Evolutionary conservation across 768 basidiomycete species (phyloP).

Genomic region (Brasilioporus rufonigricans): DNA sequence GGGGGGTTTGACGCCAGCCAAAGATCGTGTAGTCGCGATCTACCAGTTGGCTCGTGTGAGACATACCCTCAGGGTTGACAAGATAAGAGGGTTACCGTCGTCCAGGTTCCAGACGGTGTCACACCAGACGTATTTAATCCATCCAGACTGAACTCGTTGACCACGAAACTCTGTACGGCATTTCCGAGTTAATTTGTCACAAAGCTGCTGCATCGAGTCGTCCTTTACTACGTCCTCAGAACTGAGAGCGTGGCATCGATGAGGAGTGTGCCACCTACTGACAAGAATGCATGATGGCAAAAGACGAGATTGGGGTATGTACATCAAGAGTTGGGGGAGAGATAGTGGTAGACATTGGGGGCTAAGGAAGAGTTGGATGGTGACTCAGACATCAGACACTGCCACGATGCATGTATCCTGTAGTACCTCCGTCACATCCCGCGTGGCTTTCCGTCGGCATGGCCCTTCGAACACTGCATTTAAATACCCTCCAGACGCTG

Average conservation of each 20-base stretch:
- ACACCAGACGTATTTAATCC: slow-evolving; percentile 86
- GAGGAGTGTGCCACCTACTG: slow-evolving; percentile 28
- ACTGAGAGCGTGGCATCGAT: slow-evolving; percentile 7
- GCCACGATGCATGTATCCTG: no score
- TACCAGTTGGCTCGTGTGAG: no score
- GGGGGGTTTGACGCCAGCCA: slow-evolving; percentile 61
- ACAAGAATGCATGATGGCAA: slow-evolving; percentile 76
- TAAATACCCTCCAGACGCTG: no score
- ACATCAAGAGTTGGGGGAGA: slow-evolving; percentile 57
- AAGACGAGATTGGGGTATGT: slow-evolving; percentile 74
- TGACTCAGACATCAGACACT: no score
- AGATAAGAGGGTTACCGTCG: slow-evolving; percentile 57
- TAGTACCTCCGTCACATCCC: no score
- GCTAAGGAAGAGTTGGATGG: not conserved
- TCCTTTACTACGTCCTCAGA: slow-evolving; percentile 51
- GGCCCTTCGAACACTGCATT: no score
- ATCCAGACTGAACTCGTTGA: slow-evolving; percentile 67
- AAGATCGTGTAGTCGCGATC: slow-evolving; percentile 91
- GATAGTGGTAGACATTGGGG: slow-evolving; percentile 27
- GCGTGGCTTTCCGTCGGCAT: no score
- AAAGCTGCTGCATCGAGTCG: slow-evolving; percentile 61
- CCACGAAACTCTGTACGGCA: slow-evolving; percentile 53
- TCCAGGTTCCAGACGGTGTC: slow-evolving; percentile 82
- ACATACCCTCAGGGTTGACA: no score
- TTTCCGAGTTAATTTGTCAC: slow-evolving; percentile 72